phyloP scores from a whole-genome alignment of 768 basidiomycete species.

The Coprinopsis cinerea region DNA sequence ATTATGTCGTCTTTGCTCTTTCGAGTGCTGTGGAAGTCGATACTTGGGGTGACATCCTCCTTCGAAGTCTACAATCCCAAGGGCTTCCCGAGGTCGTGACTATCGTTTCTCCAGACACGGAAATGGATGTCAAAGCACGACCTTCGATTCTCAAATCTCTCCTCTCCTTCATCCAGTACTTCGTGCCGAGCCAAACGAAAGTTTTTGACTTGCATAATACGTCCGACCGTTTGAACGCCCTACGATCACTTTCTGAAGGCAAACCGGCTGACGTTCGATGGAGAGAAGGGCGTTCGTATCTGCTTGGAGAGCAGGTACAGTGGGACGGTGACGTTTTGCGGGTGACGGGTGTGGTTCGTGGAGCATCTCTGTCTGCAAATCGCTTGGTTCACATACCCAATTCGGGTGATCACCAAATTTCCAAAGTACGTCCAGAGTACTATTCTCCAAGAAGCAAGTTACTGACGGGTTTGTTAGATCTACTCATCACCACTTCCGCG shows the following conservation, averaged over 20 bases:
- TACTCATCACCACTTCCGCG: slow-evolving; percentile 52
- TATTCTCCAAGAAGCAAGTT: background rate
- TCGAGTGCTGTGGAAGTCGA: slow-evolving; percentile 82
- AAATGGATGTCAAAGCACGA: slow-evolving; percentile 57
- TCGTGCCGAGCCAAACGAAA: slow-evolving; percentile 75
- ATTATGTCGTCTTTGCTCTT: slow-evolving; percentile 83
- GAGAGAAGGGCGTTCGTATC: slow-evolving; percentile 74
- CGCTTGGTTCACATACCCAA: slow-evolving; percentile 84
- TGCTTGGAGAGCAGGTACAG: slow-evolving; percentile 61
- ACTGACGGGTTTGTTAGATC: slow-evolving; percentile 43
- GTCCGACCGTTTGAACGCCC: slow-evolving; percentile 64
- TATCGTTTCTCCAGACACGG: slow-evolving; percentile 52
- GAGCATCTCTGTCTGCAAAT: slow-evolving; percentile 70
- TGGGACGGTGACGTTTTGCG: slow-evolving; percentile 58
- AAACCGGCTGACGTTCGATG: slow-evolving; percentile 74
- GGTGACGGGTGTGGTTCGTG: slow-evolving; percentile 84
- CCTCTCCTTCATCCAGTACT: slow-evolving; percentile 92
- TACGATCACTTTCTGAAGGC: slow-evolving; percentile 81
- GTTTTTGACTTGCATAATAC: slow-evolving; percentile 65
- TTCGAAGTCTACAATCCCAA: slow-evolving; percentile 85
- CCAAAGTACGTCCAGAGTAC: slow-evolving; percentile 46
- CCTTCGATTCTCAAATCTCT: slow-evolving; percentile 77
- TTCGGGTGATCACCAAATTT: slow-evolving; percentile 82
- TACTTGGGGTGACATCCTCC: slow-evolving; percentile 77
- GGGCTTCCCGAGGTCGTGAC: slow-evolving; percentile 83